Base-by-base conservation (phyloP, 306 rosid species). In the Nissolia schottii region DNA sequence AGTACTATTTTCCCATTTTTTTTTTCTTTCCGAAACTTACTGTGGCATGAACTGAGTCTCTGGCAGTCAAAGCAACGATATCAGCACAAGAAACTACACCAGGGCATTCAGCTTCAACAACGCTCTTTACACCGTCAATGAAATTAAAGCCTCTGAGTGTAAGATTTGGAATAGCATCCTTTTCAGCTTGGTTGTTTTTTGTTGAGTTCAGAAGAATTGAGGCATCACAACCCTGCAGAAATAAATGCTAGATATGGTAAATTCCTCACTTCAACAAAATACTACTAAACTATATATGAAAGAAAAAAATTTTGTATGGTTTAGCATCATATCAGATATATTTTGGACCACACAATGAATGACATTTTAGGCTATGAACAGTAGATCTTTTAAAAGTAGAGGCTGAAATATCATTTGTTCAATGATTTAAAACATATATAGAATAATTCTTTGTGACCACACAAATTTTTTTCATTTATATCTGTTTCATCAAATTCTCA, bases 191-290 rank as follows among this genome's bases (percentile, higher is more conserved):
- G 35, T 79, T 86, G 24, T 13, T 58, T 50, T 31, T 27, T 1
- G 96, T 89, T 79, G 97, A 80, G 82, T 87, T 85, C 50, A 93
- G 0, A 70, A 93, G 97, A 20, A 93, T 69, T 15, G 98, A 93
- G 3, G 78, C 98, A 81, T 93, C 98, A 60, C 98, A 93, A 0
- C 97, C 98, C 98, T 94, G 77, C n/a, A n/a, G n/a, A n/a, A n/a
- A n/a, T n/a, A 75, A 50, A 74, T 37, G 50, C 67, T 20, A 70
- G n/a, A 3, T 27, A 11, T 54, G 28, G 28, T 41, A 32, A 69
- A 50, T 16, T 61, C 55, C 64, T 34, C 27, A 18, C 1, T 58
- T 19, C 6, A 9, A 27, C 43, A 78, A 64, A 45, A 45, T 31
- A 64, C 7, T 25, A 0, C 3, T 18, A 37, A 20, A 20, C 9